Conservation (phyloP, 2,329 filamentous ascomycete genomes). For the Verticillium tricorpus region DNA sequence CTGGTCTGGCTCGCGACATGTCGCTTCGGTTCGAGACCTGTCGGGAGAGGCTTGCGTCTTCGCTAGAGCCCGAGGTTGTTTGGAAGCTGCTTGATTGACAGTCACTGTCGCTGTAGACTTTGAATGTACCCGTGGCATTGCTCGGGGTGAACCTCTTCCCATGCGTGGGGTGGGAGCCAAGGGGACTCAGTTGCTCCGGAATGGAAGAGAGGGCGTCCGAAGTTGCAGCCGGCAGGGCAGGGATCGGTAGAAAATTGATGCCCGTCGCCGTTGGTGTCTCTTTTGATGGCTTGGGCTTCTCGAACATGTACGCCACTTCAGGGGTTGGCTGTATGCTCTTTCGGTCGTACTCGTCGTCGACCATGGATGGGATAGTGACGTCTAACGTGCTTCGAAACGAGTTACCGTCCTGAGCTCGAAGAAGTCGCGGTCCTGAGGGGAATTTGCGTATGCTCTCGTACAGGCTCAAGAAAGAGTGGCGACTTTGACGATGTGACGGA, state of each 20-base stretch:
- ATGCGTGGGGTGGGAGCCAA: constrained; percentile 8
- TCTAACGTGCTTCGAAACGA: constrained; percentile 24
- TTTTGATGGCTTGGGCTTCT: constrained; percentile 1
- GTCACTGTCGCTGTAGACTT: constrained; percentile 3
- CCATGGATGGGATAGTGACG: constrained; percentile 19
- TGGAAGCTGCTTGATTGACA: constrained; percentile 4
- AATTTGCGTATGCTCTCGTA: constrained; percentile 16
- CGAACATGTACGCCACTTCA: constrained; percentile 14
- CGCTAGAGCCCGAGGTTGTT: constrained; percentile 3
- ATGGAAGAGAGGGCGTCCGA: constrained; percentile 11
- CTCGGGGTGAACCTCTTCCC: constrained; percentile 8
- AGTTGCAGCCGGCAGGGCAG: not conserved
- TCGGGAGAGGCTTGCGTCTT: constrained; percentile 3
- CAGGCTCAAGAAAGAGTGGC: constrained; percentile 3
- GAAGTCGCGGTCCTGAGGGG: constrained; percentile 9
- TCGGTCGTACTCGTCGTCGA: constrained; percentile 2
- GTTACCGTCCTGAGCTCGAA: constrained; percentile 14
- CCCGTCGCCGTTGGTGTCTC: not conserved
- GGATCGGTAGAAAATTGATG: not conserved
- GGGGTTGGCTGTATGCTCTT: constrained; percentile 18
- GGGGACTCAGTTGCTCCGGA: constrained; percentile 8
- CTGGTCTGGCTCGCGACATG: constrained; percentile 8
- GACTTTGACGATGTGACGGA: not conserved
- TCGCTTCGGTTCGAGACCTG: constrained; percentile 6
- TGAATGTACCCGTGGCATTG: not conserved